Percentiles rank a stretch among this genome's conserved stretches.
Evolutionary conservation across 1,284 basidiomycete species (phyloP).

Genomic region (Coniferiporia sulphurascens): DNA sequence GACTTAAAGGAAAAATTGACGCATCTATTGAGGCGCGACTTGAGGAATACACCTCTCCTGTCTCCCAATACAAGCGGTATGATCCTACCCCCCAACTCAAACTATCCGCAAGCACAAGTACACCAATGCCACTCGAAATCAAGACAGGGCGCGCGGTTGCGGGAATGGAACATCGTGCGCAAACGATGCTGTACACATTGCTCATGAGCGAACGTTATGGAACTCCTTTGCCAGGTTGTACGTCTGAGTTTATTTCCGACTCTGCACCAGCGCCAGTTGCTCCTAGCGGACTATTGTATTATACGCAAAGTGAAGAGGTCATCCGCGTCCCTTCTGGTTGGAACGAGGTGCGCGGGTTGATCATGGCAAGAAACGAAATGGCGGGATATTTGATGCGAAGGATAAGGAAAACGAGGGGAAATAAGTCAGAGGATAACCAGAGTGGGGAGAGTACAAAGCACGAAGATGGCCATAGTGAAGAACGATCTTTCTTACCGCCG

Average conservation of each 20-base stretch:
- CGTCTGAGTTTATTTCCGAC: neutral
- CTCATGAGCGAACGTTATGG: conserved; percentile 89
- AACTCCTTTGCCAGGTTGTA: conserved; percentile 20
- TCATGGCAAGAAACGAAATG: conserved; percentile 83
- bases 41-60: conserved; percentile 32
- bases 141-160: conserved; percentile 84
- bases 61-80: neutral
- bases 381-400: conserved; percentile 68
- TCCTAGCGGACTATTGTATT: conserved; percentile 82
- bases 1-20: conserved; percentile 94
- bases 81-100: conserved; percentile 15
- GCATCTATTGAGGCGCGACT: conserved; percentile 77
- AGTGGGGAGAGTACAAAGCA: conserved; percentile 4
- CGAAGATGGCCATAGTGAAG: neutral
- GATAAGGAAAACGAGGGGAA: conserved; percentile 22
- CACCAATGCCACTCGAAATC: conserved; percentile 84
- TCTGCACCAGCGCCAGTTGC: conserved; percentile 20
- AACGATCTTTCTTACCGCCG: conserved; percentile 69
- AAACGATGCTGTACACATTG: conserved; percentile 96
- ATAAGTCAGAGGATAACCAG: conserved; percentile 22
- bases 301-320: conserved; percentile 87
- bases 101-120: conserved; percentile 13
- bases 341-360: conserved; percentile 83
- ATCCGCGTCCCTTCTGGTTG: conserved; percentile 73
- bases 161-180: conserved; percentile 90